These are phyloP conservation scores for Globisporangium acanthophoron DNA, from an alignment of 352 stramenopile genomes.

Conservation along the genomic window DNA sequence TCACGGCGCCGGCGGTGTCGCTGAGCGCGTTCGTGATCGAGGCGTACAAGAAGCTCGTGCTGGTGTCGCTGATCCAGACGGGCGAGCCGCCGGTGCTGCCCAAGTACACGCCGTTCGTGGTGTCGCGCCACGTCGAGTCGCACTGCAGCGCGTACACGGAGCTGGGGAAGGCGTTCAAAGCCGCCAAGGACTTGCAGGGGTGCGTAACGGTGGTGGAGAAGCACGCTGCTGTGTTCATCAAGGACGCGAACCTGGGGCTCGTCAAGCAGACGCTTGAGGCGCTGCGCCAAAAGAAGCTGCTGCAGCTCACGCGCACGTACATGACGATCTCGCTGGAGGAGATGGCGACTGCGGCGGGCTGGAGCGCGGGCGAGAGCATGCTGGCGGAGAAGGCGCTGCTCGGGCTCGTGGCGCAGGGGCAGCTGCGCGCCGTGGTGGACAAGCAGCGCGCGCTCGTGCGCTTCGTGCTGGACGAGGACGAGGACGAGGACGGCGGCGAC, in stretches of 20 bases:
- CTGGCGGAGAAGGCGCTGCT: slow-evolving; percentile 61
- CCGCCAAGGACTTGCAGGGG: slow-evolving; percentile 29
- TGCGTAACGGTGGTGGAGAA: slow-evolving; percentile 29
- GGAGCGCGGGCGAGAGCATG: slow-evolving; percentile 25
- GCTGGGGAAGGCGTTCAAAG: slow-evolving; percentile 47
- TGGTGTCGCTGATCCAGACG: slow-evolving; percentile 57
- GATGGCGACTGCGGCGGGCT: slow-evolving; percentile 41
- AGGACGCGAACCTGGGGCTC: slow-evolving; percentile 70
- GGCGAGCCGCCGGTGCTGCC: slow-evolving; percentile 51
- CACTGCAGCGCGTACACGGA: slow-evolving; percentile 61
- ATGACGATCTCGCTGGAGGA: slow-evolving; percentile 66
- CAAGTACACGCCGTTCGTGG: slow-evolving; percentile 79
- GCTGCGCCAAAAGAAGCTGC: slow-evolving; percentile 64
- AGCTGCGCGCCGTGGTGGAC: slow-evolving; percentile 66
- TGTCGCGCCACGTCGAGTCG: slow-evolving; percentile 60
- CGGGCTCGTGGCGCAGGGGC: slow-evolving; percentile 38
- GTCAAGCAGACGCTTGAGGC: slow-evolving; percentile 70
- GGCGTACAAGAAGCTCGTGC: slow-evolving; percentile 77
- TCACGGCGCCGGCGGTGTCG: slow-evolving; percentile 63
- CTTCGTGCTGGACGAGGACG: slow-evolving; percentile 64
- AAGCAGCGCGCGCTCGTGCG: slow-evolving; percentile 74
- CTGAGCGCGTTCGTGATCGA: slow-evolving; percentile 80
- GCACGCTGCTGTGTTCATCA: slow-evolving; percentile 40
- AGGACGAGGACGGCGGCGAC: slow-evolving; percentile 37
- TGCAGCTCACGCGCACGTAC: slow-evolving; percentile 76